These are phyloP conservation scores for Neofusicoccum kwambonambiense DNA, from an alignment of 2,329 filamentous ascomycete genomes.

Conservation along the genomic window DNA sequence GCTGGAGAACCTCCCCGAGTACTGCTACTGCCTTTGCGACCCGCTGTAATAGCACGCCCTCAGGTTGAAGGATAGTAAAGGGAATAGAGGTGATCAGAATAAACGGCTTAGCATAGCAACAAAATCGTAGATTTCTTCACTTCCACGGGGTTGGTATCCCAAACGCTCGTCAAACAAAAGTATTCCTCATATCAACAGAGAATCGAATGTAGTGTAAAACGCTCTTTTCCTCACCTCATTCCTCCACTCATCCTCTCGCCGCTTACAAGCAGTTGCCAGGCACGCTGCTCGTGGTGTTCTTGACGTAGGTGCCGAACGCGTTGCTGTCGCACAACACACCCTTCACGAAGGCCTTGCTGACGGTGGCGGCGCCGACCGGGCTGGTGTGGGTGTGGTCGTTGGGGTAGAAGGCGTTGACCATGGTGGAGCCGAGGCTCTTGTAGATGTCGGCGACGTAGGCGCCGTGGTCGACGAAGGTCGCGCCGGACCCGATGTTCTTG, in stretches of 20 bases:
- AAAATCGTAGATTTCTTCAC: too few species aligned
- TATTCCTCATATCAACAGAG: neutral
- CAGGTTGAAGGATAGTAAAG: too few species aligned
- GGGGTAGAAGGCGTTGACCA: conserved; percentile 47
- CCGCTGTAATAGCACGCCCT: too few species aligned
- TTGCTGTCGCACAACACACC: conserved; percentile 50
- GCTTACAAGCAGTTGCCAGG: conserved; percentile 26
- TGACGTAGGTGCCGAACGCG: conserved; percentile 28
- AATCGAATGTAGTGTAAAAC: neutral
- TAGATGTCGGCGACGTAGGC: conserved; percentile 50
- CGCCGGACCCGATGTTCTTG: conserved; percentile 14
- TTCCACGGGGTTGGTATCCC: neutral
- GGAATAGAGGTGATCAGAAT: too few species aligned
- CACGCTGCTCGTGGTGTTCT: conserved; percentile 34
- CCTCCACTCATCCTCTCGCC: neutral
- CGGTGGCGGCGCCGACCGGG: conserved; percentile 53
- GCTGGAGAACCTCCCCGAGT: too few species aligned
- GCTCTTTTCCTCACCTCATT: neutral
- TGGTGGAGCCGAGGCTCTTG: conserved; percentile 21
- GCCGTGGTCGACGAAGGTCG: conserved; percentile 56
- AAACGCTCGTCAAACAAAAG: neutral
- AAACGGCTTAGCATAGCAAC: too few species aligned
- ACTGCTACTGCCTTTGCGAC: too few species aligned
- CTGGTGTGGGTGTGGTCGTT: conserved; percentile 64
- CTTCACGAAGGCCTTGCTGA: conserved; percentile 60